Evolutionary conservation across 225 moss, liverwort and hornwort genomes (phyloP).

Genomic region (Pleurozium schreberi): DNA sequence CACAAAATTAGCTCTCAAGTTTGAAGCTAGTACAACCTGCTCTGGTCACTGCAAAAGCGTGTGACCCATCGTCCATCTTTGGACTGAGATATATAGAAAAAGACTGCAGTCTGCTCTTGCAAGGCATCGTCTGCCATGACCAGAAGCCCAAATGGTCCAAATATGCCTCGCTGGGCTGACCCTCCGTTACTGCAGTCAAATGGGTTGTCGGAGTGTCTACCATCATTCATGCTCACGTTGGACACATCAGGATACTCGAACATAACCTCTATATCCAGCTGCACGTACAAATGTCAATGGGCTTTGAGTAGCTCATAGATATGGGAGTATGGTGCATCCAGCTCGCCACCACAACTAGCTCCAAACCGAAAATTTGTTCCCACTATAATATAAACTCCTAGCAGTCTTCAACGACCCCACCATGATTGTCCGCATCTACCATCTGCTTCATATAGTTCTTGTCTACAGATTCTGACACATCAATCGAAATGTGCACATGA

Average conservation of each 20-base stretch:
- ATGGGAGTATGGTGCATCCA: not conserved
- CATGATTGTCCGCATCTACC: not conserved
- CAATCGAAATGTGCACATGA: not conserved
- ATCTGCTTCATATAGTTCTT: not conserved
- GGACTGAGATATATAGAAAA: constrained; percentile 7
- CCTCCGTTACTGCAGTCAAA: constrained; percentile 54
- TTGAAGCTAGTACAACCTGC: not conserved
- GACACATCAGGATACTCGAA: constrained; percentile 46
- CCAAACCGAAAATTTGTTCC: not conserved
- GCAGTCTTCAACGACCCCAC: not conserved
- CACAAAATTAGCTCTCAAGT: not conserved
- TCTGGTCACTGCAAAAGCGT: not conserved
- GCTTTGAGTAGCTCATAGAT: not conserved
- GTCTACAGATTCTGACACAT: not conserved
- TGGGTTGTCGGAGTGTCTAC: not conserved
- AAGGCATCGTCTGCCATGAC: constrained; percentile 18
- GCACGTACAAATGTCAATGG: not conserved
- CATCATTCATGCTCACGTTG: not conserved
- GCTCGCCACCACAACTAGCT: not conserved
- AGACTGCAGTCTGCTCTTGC: constrained; percentile 17
- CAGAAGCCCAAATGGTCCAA: constrained; percentile 47
- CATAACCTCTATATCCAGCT: constrained; percentile 47
- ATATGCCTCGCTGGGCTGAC: constrained; percentile 43
- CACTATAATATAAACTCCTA: not conserved
- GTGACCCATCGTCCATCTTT: not conserved